A percentile compares a stretch with the other conserved stretches of the same genome.
phyloP scores from a whole-genome alignment of 352 stramenopile genomes.

The Pythium sukuiense region DNA sequence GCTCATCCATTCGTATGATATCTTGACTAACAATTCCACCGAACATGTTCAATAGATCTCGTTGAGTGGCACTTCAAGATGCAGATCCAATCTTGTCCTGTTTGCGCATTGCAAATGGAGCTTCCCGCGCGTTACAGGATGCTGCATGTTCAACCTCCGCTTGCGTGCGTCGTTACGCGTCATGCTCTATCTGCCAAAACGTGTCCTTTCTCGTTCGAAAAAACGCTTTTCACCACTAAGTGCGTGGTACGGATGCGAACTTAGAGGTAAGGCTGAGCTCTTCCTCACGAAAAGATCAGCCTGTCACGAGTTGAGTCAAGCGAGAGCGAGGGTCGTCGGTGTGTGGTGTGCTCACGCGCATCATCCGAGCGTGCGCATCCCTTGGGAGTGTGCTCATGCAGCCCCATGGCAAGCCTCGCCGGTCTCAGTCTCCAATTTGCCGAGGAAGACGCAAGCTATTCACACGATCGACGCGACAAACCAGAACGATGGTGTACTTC shows the following conservation, averaged over 20 bases:
- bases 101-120: neutral
- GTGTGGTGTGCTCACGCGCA: neutral
- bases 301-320: conserved; percentile 5
- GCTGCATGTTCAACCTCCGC: neutral
- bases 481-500: conserved; percentile 17
- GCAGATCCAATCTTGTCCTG: neutral
- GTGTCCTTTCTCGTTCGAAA: neutral
- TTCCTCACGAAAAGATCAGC: conserved; percentile 15
- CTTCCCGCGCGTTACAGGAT: neutral
- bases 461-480: neutral
- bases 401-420: neutral
- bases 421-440: conserved; percentile 7
- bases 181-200: neutral
- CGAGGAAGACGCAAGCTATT: neutral
- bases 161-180: neutral
- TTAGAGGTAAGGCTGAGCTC: neutral
- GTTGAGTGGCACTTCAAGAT: neutral
- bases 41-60: neutral
- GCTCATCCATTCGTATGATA: neutral
- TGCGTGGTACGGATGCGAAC: conserved; percentile 1
- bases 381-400: conserved; percentile 2
- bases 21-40: neutral
- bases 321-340: neutral
- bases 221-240: conserved; percentile 15
- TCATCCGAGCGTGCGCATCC: conserved; percentile 6